Conservation (phyloP, 441 rosid genomes). For the Croton laevigatus region DNA sequence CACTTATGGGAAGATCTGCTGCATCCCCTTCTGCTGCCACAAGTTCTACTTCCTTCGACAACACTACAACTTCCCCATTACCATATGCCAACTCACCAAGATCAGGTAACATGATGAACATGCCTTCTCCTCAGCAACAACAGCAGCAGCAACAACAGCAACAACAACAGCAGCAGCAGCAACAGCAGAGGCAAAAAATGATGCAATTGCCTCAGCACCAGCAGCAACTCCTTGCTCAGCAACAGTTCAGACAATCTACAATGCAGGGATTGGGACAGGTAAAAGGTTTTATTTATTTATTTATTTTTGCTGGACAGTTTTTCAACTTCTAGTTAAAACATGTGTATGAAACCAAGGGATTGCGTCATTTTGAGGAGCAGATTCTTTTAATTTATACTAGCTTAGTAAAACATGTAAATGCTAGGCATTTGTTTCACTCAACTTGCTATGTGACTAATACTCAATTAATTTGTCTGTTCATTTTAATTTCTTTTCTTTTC, state of each 20-base stretch:
- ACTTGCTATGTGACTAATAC: background rate
- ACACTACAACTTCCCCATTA: conserved; percentile 76
- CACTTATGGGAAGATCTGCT: conserved; percentile 75
- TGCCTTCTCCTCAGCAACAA: conserved; percentile 91
- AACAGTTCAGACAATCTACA: conserved; percentile 76
- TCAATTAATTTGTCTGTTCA: background rate
- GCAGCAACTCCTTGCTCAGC: conserved; percentile 74
- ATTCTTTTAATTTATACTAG: background rate
- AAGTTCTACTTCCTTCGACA: conserved; percentile 62
- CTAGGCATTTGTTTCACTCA: conserved; percentile 7
- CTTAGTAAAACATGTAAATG: background rate
- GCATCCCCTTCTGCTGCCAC: conserved; percentile 81
- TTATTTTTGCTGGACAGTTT: conserved; percentile 1
- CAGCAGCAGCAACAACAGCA: conserved; percentile 76
- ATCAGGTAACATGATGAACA: conserved; percentile 73
- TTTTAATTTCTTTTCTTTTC: background rate
- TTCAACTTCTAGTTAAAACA: conserved; percentile 5
- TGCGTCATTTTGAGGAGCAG: background rate
- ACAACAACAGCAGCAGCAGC: conserved; percentile 57
- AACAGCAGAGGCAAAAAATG: conserved; percentile 66
- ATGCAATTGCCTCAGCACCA: conserved; percentile 83
- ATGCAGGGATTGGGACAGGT: conserved; percentile 90
- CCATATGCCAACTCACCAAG: conserved; percentile 93
- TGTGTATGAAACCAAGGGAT: background rate
- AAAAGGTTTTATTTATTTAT: background rate